These are phyloP conservation scores for Cladosporium sphaerospermum DNA, from an alignment of 2,329 filamentous ascomycete species.

Conservation along the genomic window DNA sequence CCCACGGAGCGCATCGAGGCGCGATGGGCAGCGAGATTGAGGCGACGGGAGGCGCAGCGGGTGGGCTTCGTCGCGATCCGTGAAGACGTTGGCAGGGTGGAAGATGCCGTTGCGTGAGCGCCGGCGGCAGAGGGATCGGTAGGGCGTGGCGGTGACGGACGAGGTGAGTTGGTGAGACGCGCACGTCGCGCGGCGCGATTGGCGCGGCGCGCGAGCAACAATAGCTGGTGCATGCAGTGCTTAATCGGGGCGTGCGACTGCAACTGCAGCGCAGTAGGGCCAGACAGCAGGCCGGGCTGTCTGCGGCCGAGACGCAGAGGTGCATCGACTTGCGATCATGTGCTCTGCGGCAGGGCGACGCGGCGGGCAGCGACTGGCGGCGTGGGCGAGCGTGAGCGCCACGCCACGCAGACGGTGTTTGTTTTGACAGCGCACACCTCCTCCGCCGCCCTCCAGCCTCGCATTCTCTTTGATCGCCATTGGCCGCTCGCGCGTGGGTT, in stretches of 20 bases:
- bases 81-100: constrained; percentile 2
- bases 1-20: too few species aligned
- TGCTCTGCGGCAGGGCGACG: not conserved
- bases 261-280: constrained; percentile 3
- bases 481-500: not conserved
- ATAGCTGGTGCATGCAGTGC: not conserved
- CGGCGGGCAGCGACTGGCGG: not conserved
- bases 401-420: not conserved
- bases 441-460: not conserved
- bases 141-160: too few species aligned
- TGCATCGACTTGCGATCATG: not conserved
- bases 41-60: constrained; percentile 6
- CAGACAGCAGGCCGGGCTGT: not conserved
- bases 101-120: constrained; percentile 3
- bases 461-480: not conserved
- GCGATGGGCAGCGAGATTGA: not conserved
- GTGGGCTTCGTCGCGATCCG: constrained; percentile 6
- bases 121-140: not conserved
- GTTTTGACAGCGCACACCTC: not conserved
- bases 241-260: not conserved
- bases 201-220: not conserved
- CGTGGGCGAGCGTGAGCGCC: not conserved
- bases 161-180: too few species aligned
- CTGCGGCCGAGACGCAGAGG: not conserved
- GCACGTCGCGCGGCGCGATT: too few species aligned